Percentiles rank a stretch among this genome's conserved stretches.
phyloP scores from a whole-genome alignment of 2,329 filamentous ascomycete genomes.

The Exutisphaerella laricina region DNA sequence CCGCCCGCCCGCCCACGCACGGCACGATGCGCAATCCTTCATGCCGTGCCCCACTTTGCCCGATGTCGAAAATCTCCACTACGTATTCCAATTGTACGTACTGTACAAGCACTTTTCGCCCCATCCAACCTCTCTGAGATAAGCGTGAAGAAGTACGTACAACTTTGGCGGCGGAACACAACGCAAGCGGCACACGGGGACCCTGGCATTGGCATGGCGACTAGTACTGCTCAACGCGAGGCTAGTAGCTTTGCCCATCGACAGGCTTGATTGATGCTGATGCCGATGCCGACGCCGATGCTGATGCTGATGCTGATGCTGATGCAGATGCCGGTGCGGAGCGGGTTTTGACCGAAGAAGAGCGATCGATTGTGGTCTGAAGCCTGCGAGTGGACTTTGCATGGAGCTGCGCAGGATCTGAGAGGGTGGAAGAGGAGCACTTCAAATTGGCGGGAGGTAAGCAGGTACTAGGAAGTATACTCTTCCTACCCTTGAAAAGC shows the following conservation, averaged over 20 bases:
- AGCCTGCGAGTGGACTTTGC: slow-evolving; percentile 31
- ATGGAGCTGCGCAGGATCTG: slow-evolving; percentile 26
- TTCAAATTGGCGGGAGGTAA: slow-evolving; percentile 33
- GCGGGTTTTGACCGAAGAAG: slow-evolving; percentile 31
- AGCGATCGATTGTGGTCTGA: slow-evolving; percentile 28
- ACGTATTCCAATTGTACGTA: neutral
- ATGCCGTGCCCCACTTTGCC: too few relatives aligned
- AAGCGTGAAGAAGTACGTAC: neutral
- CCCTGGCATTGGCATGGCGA: too few relatives aligned
- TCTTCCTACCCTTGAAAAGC: neutral
- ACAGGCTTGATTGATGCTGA: too few relatives aligned
- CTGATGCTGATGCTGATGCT: too few relatives aligned
- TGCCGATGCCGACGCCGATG: too few relatives aligned
- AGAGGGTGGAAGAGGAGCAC: slow-evolving; percentile 30
- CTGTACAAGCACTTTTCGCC: slow-evolving; percentile 2
- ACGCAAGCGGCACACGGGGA: slow-evolving; percentile 3
- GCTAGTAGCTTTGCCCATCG: too few relatives aligned
- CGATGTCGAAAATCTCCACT: too few relatives aligned
- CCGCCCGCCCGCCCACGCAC: too few relatives aligned
- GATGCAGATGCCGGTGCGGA: slow-evolving; percentile 49
- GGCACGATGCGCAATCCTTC: too few relatives aligned
- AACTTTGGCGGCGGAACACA: neutral
- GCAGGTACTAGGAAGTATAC: neutral
- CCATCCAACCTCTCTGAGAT: neutral
- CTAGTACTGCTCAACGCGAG: too few relatives aligned